Percentiles rank a stretch among this genome's conserved stretches.
Conservation (phyloP, 768 basidiomycete genomes). For the Pleurotus eryngii region DNA sequence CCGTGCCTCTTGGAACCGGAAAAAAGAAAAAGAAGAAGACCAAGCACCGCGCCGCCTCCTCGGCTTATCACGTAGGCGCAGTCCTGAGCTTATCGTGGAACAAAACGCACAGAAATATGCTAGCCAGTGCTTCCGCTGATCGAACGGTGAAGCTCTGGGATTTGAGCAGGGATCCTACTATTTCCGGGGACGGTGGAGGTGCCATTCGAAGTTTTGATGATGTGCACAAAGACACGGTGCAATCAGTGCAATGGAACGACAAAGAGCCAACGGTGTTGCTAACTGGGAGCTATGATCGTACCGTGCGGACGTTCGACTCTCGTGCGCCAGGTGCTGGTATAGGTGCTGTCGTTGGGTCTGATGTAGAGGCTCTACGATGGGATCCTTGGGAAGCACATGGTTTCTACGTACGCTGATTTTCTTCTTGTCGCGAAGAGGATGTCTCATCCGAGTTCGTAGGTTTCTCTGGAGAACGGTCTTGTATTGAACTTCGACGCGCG, state of each 20-base stretch:
- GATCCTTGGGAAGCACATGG: conserved; percentile 89
- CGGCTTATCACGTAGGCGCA: conserved; percentile 86
- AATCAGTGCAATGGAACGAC: conserved; percentile 94
- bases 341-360: conserved; percentile 82
- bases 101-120: conserved; percentile 78
- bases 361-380: conserved; percentile 93
- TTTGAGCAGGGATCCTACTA: conserved; percentile 59
- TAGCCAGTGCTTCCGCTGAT: conserved; percentile 92
- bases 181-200: conserved; percentile 45
- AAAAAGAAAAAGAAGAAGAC: conserved; percentile 95
- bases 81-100: conserved; percentile 96
- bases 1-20: conserved; percentile 80
- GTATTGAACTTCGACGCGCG: conserved; percentile 92
- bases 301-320: conserved; percentile 92
- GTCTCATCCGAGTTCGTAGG: conserved; percentile 41
- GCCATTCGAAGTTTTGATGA: conserved; percentile 81
- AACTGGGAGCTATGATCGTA: conserved; percentile 93
- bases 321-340: conserved; percentile 79
- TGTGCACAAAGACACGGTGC: conserved; percentile 90
- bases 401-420: conserved; percentile 68
- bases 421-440: neutral
- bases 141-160: conserved; percentile 98
- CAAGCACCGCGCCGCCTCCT: conserved; percentile 57
- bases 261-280: conserved; percentile 85
- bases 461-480: conserved; percentile 91